Base-by-base conservation (phyloP, 2,329 filamentous ascomycete genomes). In the Immersiporthe knoxdaviesiana region DNA sequence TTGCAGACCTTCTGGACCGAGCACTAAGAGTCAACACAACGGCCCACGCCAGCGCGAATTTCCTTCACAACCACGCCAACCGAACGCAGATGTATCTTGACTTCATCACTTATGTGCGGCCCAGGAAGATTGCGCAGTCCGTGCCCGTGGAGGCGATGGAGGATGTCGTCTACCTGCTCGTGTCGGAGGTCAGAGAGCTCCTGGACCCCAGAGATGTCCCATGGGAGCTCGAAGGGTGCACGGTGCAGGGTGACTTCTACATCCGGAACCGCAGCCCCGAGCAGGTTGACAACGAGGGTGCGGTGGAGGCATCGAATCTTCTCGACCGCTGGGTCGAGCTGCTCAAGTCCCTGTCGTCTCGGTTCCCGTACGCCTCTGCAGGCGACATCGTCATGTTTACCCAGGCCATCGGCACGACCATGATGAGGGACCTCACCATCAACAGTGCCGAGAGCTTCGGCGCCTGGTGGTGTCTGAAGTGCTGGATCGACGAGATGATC, bases 21-120 rank as follows among this genome's bases (percentile, higher is more conserved):
- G 91, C 96, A 75, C 85, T 98, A 47, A 89, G 94, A 69, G 96
- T 97, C 70, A 99, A 99, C 76, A 87, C 96, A 70, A 93, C 95
- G 27, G 96, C 96, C 2, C 95, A 98, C 77, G 94, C 96, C 1
- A 94, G 95, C 1, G 95, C 94, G 30, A 97, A 96, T 72, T 94
- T 97, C 87, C 85, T 99, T 16, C 93, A 93, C 10, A 93, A 95
- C 75, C 90, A 93, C 24, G 92, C 93, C 60, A 97, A 97, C 77
- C 89, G 96, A 67, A 93, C 96, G 73, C 92, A 96, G 76, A 98
- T 99, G 96, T 97, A 96, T 83, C 84, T 91, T 64, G 96, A 99
- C 76, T 97, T 94, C 90, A 89, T 93, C 54, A 88, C 84, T 2
- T 87, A 87, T 81, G 87, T 91, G 39, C 83, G 87, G 35, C 82